Evolutionary conservation across 106 monocot species (phyloP).

Genomic region (Dendrobium catenatum): DNA sequence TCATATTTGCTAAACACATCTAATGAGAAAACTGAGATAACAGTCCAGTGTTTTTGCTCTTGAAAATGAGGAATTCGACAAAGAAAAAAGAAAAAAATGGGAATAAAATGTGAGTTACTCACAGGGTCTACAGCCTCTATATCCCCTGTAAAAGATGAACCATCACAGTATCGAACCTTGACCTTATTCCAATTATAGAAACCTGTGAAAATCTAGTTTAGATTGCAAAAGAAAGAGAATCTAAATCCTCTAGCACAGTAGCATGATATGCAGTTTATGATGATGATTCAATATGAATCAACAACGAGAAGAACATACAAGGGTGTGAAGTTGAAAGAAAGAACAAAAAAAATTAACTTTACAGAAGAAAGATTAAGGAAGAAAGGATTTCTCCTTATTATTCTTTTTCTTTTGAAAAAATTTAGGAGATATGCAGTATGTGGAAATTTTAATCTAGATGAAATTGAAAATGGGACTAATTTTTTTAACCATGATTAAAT

Average conservation of each 20-base stretch:
- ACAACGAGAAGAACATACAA: not conserved
- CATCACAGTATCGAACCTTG: constrained; percentile 20
- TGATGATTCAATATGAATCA: not conserved
- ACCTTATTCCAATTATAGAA: constrained; percentile 26
- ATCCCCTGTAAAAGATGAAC: constrained; percentile 24
- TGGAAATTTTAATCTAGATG: too few species aligned
- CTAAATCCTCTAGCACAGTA: not conserved
- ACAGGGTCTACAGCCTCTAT: constrained; percentile 20
- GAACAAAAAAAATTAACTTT: too few species aligned
- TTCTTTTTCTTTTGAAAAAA: too few species aligned
- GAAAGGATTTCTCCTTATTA: too few species aligned
- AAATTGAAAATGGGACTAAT: not conserved
- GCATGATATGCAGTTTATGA: not conserved
- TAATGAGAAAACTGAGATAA: not conserved
- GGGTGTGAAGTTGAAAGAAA: too few species aligned
- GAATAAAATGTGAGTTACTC: not conserved
- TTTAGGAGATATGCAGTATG: too few species aligned
- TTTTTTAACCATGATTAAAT: not conserved
- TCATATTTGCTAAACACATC: not conserved
- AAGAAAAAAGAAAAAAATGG: not conserved
- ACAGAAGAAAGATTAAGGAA: too few species aligned
- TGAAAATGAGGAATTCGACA: not conserved
- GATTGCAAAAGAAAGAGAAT: not conserved
- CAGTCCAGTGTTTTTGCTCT: not conserved
- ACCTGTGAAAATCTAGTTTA: constrained; percentile 1